These are phyloP conservation scores for Lagenidium sp. DNA, from an alignment of 352 stramenopile genomes.

Conservation along the genomic window DNA sequence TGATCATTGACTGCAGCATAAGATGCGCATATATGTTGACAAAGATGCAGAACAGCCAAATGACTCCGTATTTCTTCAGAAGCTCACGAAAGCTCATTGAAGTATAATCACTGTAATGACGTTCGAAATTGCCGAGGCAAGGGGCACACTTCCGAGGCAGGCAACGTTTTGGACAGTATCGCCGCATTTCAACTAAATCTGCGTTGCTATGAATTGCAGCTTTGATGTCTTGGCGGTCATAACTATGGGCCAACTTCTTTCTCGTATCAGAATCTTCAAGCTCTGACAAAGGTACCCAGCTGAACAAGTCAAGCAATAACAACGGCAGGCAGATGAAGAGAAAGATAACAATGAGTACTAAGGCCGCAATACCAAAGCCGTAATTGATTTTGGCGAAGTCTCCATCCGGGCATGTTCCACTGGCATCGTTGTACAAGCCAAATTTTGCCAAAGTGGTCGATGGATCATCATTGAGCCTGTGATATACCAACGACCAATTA, in stretches of 20 bases:
- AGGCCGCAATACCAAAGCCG: conserved; percentile 21
- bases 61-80: conserved; percentile 27
- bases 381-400: conserved; percentile 25
- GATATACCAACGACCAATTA: conserved; percentile 26
- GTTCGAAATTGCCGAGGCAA: conserved; percentile 8
- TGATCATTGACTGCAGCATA: conserved; percentile 38
- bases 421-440: conserved; percentile 11
- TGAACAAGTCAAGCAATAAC: conserved; percentile 47
- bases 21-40: conserved; percentile 38
- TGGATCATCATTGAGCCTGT: conserved; percentile 7
- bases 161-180: conserved; percentile 6
- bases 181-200: conserved; percentile 18
- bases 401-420: conserved; percentile 7
- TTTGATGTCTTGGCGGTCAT: conserved; percentile 24
- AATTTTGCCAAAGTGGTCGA: conserved; percentile 7
- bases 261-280: conserved; percentile 21
- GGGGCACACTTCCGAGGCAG: not conserved
- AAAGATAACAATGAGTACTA: conserved; percentile 32
- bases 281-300: conserved; percentile 39
- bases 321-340: conserved; percentile 44
- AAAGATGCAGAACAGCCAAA: conserved; percentile 32
- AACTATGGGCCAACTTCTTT: conserved; percentile 17
- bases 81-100: conserved; percentile 17
- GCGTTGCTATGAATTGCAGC: conserved; percentile 48
- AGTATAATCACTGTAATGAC: conserved; percentile 34